Percentiles rank a stretch among this genome's conserved stretches.
phyloP scores from a whole-genome alignment of 257 asterid species.

The Ocimum tenuiflorum region DNA sequence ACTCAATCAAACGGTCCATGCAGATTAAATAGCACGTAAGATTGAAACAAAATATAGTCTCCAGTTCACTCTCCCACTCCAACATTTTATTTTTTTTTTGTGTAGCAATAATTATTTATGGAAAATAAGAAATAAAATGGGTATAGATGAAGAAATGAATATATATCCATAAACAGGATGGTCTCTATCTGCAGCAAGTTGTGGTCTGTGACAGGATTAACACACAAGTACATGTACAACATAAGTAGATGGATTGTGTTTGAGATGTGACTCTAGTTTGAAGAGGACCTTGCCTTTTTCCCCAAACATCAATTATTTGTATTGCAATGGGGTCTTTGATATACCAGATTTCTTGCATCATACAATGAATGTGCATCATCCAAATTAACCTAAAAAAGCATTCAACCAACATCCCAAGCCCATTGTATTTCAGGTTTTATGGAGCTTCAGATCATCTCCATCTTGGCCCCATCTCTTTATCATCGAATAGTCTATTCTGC shows the following conservation, averaged over 20 bases:
- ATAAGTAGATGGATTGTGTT: constrained; percentile 8
- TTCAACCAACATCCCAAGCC: constrained; percentile 7
- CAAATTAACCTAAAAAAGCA: background rate
- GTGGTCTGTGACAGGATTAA: too few relatives aligned
- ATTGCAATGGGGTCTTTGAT: constrained; percentile 6
- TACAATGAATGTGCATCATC: constrained; percentile 14
- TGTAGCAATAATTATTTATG: too few relatives aligned
- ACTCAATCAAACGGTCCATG: background rate
- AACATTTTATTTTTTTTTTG: too few relatives aligned
- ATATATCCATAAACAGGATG: background rate
- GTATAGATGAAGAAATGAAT: too few relatives aligned
- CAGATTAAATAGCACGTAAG: background rate
- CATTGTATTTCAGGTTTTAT: background rate
- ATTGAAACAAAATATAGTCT: background rate
- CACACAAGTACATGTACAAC: background rate
- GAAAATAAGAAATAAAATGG: too few relatives aligned
- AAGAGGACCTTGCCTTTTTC: background rate
- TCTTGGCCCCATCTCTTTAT: constrained; percentile 19
- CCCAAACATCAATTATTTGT: background rate
- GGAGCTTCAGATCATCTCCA: background rate
- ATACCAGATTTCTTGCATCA: background rate
- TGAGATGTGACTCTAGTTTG: constrained; percentile 4
- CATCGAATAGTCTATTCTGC: background rate
- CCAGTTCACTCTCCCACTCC: too few relatives aligned
- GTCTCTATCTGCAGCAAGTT: too few relatives aligned